Evolutionary conservation across 495 filamentous ascomycete species (phyloP).

Genomic region (Chaetomium fimeti): DNA sequence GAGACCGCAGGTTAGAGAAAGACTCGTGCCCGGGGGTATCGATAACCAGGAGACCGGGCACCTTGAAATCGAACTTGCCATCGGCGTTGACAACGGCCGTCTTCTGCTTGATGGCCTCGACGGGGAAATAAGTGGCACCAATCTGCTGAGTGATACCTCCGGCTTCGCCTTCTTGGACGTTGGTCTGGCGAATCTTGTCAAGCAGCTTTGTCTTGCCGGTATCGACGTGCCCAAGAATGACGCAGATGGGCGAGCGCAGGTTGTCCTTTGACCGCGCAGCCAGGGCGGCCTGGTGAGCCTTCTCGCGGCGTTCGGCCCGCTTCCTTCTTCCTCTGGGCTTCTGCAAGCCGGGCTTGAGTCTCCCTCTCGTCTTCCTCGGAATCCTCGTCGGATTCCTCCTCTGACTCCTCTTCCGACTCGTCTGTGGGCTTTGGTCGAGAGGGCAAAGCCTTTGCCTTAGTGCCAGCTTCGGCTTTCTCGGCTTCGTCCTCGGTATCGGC

Average conservation of each 20-base stretch:
- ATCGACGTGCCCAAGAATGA: conserved; percentile 99
- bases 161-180: conserved; percentile 98
- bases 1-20: conserved; percentile 94
- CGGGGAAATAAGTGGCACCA: conserved; percentile 98
- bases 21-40: conserved; percentile 99
- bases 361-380: conserved; percentile 67
- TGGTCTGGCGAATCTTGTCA: conserved; percentile 98
- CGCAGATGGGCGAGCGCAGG: conserved; percentile 96
- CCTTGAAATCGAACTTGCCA: conserved; percentile 91
- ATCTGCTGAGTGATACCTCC: conserved; percentile 99
- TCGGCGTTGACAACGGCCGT: conserved; percentile 90
- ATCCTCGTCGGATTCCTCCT: conserved; percentile 48
- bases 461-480: conserved; percentile 38
- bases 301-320: conserved; percentile 86
- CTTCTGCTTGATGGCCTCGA: conserved; percentile 88
- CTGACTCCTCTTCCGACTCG: conserved; percentile 32
- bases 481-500: conserved; percentile 77
- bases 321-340: conserved; percentile 76
- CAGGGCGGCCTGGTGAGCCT: conserved; percentile 85
- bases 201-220: conserved; percentile 99
- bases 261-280: conserved; percentile 91
- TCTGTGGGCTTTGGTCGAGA: conserved; percentile 35
- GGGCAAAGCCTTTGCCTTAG: conserved; percentile 33
- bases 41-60: conserved; percentile 94
- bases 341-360: conserved; percentile 64